These are phyloP conservation scores for Sutorius australiensis DNA, from an alignment of 768 basidiomycete genomes.

Conservation along the genomic window DNA sequence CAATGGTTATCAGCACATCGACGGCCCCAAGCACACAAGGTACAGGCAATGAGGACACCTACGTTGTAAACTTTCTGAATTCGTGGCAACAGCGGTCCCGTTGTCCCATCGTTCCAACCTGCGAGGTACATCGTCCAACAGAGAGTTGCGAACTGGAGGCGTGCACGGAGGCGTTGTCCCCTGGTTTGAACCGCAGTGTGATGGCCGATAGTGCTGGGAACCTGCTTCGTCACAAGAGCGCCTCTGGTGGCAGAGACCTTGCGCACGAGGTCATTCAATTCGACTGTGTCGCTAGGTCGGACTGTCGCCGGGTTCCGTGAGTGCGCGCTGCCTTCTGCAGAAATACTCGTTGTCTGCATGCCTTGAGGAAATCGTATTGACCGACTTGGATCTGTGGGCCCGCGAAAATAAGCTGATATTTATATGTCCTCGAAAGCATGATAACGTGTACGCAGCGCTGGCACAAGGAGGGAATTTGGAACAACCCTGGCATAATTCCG, in stretches of 20 bases:
- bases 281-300: conserved; percentile 1
- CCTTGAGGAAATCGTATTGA: not conserved
- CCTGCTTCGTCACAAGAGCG: not conserved
- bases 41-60: not conserved
- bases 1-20: not conserved
- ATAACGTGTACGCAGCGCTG: too few species aligned
- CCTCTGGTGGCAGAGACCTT: not conserved
- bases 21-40: not conserved
- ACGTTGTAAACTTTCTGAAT: conserved; percentile 38
- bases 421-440: not conserved
- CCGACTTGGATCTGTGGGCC: not conserved
- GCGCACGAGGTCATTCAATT: conserved; percentile 7
- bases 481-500: too few species aligned
- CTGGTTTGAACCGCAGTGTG: conserved; percentile 10
- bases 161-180: conserved; percentile 19
- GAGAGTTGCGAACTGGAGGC: conserved; percentile 33
- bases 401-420: not conserved
- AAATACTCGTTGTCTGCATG: conserved; percentile 14
- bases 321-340: conserved; percentile 2
- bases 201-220: not conserved
- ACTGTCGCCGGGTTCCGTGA: conserved; percentile 2
- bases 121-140: conserved; percentile 35
- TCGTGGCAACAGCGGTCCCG: conserved; percentile 37
- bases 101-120: conserved; percentile 40
- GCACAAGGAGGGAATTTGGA: too few species aligned